Evolutionary conservation across 345 rosid species (phyloP).

Genomic region (Populus alba): DNA sequence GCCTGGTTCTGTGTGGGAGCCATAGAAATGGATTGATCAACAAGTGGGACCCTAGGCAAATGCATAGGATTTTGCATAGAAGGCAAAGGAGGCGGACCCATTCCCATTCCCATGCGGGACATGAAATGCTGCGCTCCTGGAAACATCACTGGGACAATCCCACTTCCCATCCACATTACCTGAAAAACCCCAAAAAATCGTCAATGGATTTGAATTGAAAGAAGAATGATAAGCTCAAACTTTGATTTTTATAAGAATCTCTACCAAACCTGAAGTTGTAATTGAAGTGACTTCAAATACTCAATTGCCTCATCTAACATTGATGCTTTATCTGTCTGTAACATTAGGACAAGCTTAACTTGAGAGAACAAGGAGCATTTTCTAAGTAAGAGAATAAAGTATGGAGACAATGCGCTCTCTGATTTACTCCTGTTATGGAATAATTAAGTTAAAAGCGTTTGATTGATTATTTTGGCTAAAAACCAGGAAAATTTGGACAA

Average conservation of each 20-base stretch:
- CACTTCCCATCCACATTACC: conserved; percentile 9
- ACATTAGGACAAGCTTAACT: neutral
- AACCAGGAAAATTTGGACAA: neutral
- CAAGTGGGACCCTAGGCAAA: neutral
- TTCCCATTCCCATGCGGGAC: conserved; percentile 42
- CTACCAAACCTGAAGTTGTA: conserved; percentile 50
- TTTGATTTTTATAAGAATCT: conserved; percentile 16
- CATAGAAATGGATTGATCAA: neutral
- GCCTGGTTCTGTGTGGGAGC: neutral
- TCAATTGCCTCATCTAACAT: conserved; percentile 60
- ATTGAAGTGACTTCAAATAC: conserved; percentile 52
- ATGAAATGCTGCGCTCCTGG: conserved; percentile 21
- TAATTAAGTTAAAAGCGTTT: neutral
- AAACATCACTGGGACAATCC: neutral
- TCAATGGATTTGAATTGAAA: conserved; percentile 30
- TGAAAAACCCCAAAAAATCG: conserved; percentile 43
- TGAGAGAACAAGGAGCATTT: neutral
- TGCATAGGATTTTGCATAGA: neutral
- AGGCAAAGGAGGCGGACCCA: neutral
- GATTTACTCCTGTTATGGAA: neutral
- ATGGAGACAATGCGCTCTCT: neutral
- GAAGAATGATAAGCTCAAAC: neutral
- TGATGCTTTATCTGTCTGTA: conserved; percentile 62
- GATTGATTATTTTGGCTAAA: neutral
- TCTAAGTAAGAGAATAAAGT: too few species aligned